Conservation (phyloP, 2,329 filamentous ascomycete species). For the Scolecobasidium constrictum region DNA sequence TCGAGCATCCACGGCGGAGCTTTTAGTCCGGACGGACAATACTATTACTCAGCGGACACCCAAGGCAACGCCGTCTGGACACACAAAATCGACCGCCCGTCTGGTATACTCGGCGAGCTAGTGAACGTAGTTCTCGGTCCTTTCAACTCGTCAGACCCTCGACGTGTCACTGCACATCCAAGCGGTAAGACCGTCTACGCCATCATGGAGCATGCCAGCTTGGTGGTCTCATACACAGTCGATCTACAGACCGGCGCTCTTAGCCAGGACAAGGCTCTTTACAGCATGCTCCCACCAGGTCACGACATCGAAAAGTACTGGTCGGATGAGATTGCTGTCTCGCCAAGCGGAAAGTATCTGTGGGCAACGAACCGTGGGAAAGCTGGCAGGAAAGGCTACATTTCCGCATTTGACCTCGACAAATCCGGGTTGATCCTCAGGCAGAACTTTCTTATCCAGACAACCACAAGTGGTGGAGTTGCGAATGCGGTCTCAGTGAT, state of each 20-base stretch:
- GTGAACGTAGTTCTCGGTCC: neutral
- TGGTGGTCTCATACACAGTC: neutral
- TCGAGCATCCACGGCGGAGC: neutral
- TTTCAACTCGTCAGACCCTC: neutral
- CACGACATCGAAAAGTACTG: no score
- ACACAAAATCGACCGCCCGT: neutral
- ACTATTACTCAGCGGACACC: conserved; percentile 1
- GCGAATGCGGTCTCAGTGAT: neutral
- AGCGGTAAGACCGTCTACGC: neutral
- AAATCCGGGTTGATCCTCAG: neutral
- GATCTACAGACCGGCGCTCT: neutral
- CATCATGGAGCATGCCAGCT: neutral
- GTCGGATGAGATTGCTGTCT: no score
- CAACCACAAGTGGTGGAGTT: no score
- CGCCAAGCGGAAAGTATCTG: no score
- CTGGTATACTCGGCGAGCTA: neutral
- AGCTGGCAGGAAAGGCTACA: no score
- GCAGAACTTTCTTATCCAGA: neutral
- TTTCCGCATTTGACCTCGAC: neutral
- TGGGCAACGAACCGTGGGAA: no score
- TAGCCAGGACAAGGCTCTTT: neutral
- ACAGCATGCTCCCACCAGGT: neutral
- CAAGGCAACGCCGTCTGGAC: neutral
- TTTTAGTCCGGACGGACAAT: conserved; percentile 1
- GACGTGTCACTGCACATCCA: conserved; percentile 3